These are phyloP conservation scores for Mariannaea elegans DNA, from an alignment of 2,329 filamentous ascomycete genomes.

Conservation along the genomic window DNA sequence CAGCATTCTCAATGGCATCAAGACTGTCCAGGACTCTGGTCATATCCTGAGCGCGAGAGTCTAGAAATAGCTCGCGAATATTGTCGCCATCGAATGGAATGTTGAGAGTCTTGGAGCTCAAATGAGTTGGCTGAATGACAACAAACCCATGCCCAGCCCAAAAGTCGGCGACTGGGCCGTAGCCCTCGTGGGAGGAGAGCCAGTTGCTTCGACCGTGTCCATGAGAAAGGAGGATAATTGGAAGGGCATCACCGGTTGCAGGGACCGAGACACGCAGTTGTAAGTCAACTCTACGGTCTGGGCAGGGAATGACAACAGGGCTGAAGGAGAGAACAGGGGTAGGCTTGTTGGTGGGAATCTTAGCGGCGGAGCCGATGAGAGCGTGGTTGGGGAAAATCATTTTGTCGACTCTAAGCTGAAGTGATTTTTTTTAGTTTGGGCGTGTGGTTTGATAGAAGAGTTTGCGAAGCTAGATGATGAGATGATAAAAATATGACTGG, in stretches of 20 bases:
- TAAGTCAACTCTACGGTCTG: constrained; percentile 33
- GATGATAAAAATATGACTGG: neutral
- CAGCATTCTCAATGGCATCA: constrained; percentile 31
- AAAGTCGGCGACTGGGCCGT: constrained; percentile 37
- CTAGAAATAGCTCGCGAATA: constrained; percentile 31
- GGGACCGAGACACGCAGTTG: constrained; percentile 37
- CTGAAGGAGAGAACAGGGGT: constrained; percentile 35
- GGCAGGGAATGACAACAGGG: constrained; percentile 30
- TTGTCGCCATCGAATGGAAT: constrained; percentile 9
- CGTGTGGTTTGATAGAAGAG: neutral
- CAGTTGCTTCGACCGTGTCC: constrained; percentile 40
- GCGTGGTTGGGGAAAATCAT: constrained; percentile 37
- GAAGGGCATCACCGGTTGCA: constrained; percentile 21
- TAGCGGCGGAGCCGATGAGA: constrained; percentile 35
- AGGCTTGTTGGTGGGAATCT: constrained; percentile 30
- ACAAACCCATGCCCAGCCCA: constrained; percentile 41
- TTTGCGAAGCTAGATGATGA: neutral
- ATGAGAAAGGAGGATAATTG: constrained; percentile 40
- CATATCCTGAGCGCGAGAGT: constrained; percentile 35
- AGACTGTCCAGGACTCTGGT: constrained; percentile 35
- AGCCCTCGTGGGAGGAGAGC: constrained; percentile 38
- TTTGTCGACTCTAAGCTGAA: neutral
- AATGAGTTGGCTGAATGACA: constrained; percentile 40
- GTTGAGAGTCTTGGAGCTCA: constrained; percentile 32
- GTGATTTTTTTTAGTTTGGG: neutral